Evolutionary conservation across 2,329 filamentous ascomycete species (phyloP), one percentile per base, ranked within the genome.

Genomic region (Ceratocystis albifundus): DNA sequence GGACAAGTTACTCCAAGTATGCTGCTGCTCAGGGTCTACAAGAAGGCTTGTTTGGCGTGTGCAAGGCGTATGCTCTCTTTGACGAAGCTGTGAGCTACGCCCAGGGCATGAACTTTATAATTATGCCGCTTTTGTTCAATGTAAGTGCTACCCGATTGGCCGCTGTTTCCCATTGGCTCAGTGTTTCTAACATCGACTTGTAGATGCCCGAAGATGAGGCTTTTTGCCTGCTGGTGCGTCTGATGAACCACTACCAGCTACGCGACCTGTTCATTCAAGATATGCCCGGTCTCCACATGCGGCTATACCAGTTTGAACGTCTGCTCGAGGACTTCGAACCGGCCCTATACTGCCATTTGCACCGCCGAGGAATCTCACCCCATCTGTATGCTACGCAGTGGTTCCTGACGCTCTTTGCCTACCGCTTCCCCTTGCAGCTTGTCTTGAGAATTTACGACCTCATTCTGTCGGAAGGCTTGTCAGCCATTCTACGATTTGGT

Each of bases 351-450:
- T 96, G 93, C 74, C 94, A 99, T 75, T 84, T 99, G 66, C 89
- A 89, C 72, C 87, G 94, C 67, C 85, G 89, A 66, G 87, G 90
- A 70, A 94, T 99, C 65, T 88, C 88, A 7, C 88, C 94, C 0
- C 90, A 96, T 73, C 81, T 99, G 7, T 99, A 99, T 74, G 94
- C 94, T 57, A 99, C 94, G 0, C 94, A 99, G 75, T 99, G 94
- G 94, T 99, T 99, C 76, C 82, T 99, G 62, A 99, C 94, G 0
- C 81, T 99, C n/a, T 99, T 99, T 73, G 91, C 93, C 41, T 99
- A 99, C 75, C 89, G 95, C 53, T 99, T 99, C 75, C 94, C 94
- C 7, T 81, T 99, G 6, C 94, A 99, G 74, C 84, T 99, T 8
- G 94, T 99, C 5, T 86, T 99, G 67, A 89, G 94, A 41, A 95